These are phyloP conservation scores for Myotisia sp. DNA, from an alignment of 2,329 filamentous ascomycete genomes.

Conservation along the genomic window DNA sequence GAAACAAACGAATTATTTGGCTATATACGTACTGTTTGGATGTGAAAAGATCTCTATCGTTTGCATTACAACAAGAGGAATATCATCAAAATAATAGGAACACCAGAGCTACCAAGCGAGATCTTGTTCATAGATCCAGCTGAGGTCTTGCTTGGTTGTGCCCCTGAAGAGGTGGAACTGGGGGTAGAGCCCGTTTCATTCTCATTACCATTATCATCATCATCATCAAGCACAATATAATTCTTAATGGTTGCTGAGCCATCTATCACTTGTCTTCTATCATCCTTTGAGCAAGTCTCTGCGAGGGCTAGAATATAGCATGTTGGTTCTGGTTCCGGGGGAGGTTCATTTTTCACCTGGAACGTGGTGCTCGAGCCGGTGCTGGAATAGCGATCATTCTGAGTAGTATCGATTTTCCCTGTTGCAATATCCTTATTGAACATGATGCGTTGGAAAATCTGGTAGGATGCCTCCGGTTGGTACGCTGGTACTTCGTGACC, in stretches of 20 bases:
- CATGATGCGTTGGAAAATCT: constrained; percentile 41
- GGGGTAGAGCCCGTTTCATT: neutral
- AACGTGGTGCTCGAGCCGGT: constrained; percentile 24
- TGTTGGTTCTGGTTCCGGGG: constrained; percentile 25
- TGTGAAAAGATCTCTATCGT: too few relatives aligned
- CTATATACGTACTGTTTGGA: too few relatives aligned
- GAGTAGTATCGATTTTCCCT: constrained; percentile 32
- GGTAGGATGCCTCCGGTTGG: constrained; percentile 40
- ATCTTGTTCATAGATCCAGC: neutral
- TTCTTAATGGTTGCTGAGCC: constrained; percentile 35
- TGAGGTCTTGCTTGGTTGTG: neutral
- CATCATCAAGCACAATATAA: constrained; percentile 29
- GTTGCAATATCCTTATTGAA: constrained; percentile 42
- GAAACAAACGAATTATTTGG: too few relatives aligned
- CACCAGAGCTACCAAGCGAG: neutral
- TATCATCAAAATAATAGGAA: neutral
- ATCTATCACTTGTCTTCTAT: constrained; percentile 29
- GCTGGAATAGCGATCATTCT: constrained; percentile 26
- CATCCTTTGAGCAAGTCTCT: constrained; percentile 32
- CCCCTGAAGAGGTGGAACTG: neutral
- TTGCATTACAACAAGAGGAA: neutral
- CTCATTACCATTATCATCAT: neutral
- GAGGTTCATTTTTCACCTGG: constrained; percentile 34
- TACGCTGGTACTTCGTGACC: constrained; percentile 35
- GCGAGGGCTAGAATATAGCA: constrained; percentile 31